Evolutionary conservation across 2,329 filamentous ascomycete species (phyloP).

Genomic region (Cordyceps fumosorosea): DNA sequence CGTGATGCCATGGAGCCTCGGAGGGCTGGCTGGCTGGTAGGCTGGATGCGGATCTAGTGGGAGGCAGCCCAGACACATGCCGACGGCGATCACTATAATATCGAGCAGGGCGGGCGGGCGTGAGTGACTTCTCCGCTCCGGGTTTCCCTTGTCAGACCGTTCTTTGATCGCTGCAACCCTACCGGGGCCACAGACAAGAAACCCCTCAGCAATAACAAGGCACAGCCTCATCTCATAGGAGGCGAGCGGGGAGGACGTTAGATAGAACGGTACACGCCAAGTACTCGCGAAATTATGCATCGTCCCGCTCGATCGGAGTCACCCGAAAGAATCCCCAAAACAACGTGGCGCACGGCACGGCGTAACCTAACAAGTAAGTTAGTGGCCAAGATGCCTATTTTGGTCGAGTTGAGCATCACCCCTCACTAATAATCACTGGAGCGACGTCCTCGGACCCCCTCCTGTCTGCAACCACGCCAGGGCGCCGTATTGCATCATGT

Average conservation of each 20-base stretch:
- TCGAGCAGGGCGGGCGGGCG: too few relatives aligned
- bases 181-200: neutral
- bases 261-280: neutral
- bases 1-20: neutral
- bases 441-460: too few relatives aligned
- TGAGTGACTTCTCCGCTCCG: too few relatives aligned
- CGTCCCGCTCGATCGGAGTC: slow-evolving; percentile 14
- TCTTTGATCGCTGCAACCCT: neutral
- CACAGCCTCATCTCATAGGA: neutral
- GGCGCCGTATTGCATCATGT: too few relatives aligned
- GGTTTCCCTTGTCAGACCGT: too few relatives aligned
- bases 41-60: neutral
- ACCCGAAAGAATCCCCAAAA: slow-evolving; percentile 11
- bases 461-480: neutral
- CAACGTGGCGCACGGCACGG: neutral
- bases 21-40: neutral
- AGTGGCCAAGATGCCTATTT: neutral
- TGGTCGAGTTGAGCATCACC: neutral
- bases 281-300: slow-evolving; percentile 5
- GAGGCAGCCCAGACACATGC: neutral
- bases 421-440: neutral
- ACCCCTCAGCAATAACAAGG: neutral
- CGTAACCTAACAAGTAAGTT: too few relatives aligned
- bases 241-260: neutral
- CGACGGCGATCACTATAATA: neutral